Evolutionary conservation across 805 yeast species (phyloP), one percentile per base, ranked within the genome.

Genomic region (Nakazawaea siamensis): DNA sequence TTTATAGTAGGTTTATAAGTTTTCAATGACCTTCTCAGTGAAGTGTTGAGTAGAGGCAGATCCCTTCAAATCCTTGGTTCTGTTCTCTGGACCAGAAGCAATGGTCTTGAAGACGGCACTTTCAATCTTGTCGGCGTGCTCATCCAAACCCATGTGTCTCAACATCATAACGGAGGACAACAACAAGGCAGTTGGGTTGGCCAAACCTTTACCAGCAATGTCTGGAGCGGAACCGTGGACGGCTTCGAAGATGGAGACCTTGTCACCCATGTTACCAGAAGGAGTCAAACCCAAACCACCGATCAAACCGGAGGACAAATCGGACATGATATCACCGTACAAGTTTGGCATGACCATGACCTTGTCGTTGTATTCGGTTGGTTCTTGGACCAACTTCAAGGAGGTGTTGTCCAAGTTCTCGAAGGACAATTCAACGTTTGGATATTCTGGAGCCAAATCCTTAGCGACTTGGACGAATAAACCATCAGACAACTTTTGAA

Each of bases 181-280:
- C 60, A 92, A 72, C 58, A 92, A 67, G 39, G 98, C 98, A 43
- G 98, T 92, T 68, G 98, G 98, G 78, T 92, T 92, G 46, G 98
- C 98, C 60, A 85, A 76, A 59, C 95, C 94, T 74, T 92, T 86
- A 58, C 98, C 98, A 44, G 97, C 97, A 56, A 92, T 92, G 63
- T 92, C 98, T 51, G 98, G 98, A 45, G 98, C 98, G 40, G 97
- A 88, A 62, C 98, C 98, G 64, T 92, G 98, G 56, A 92, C 98
- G 46, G 98, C 98, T 76, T 92, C 98, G 62, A 92, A 92, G 60
- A 92, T 90, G 38, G 97, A 86, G 45, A 90, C 95, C 61, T 84
- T 80, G 73, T 86, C 85, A 71, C 98, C 98, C 88, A 92, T 92
- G 78, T 92, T 92, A 62, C 96, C 98, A 42, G 96, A 86, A 48